Evolutionary conservation across 2,329 filamentous ascomycete genomes (phyloP).

Genomic region (Diatrype stigma): DNA sequence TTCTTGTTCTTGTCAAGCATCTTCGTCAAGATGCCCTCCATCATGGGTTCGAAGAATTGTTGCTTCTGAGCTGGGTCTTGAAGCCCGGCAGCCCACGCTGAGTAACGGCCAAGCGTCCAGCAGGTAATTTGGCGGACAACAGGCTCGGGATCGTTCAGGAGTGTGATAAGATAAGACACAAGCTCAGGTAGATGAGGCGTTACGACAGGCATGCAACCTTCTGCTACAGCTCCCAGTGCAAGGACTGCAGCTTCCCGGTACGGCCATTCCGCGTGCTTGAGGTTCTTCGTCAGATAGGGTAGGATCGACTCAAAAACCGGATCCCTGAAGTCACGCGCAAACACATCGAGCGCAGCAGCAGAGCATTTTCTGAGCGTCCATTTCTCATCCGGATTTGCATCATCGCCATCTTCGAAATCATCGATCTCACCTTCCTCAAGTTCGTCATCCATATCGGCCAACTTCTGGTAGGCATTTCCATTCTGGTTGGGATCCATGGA

Average conservation of each 20-base stretch:
- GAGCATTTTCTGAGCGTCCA: conserved; percentile 98
- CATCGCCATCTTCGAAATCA: conserved; percentile 69
- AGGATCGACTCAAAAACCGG: conserved; percentile 88
- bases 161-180: conserved; percentile 81
- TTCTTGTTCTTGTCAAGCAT: conserved; percentile 98
- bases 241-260: conserved; percentile 91
- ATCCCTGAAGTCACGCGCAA: conserved; percentile 83
- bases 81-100: conserved; percentile 81
- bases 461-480: conserved; percentile 51
- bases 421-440: conserved; percentile 86
- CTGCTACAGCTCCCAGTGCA: conserved; percentile 88
- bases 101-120: conserved; percentile 94
- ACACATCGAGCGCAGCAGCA: conserved; percentile 88
- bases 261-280: conserved; percentile 85
- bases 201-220: conserved; percentile 88
- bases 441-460: conserved; percentile 63
- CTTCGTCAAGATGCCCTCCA: conserved; percentile 89
- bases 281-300: conserved; percentile 85
- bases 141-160: conserved; percentile 80
- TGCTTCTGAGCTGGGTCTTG: conserved; percentile 62
- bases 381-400: conserved; percentile 78
- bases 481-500: conserved; percentile 50
- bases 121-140: conserved; percentile 96
- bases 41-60: conserved; percentile 87
- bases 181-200: conserved; percentile 86